Base-by-base conservation (phyloP, 129 eudicot genomes). In the Apium graveolens region DNA sequence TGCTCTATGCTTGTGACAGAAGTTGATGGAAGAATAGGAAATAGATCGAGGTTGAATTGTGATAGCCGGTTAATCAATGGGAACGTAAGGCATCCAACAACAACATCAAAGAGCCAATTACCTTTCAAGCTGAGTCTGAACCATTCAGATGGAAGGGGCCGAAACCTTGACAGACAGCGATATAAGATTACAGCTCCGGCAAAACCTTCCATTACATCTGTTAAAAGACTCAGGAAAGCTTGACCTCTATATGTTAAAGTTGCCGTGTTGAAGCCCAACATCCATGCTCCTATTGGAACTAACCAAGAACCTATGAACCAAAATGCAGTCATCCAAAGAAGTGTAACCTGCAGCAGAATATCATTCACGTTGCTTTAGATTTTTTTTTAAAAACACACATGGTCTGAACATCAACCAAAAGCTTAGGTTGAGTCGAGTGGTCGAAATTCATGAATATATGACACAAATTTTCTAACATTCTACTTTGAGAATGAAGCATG, bases 271-370 rank as follows among this genome's bases (percentile, higher is more conserved):
- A 86, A 86, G 53, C 93, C 90, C 18, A 79, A 70, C 63, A 86
- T 55, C 70, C 85, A 81, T 11, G 88, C 90, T 78, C 84, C 90
- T 41, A 79, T 82, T 26, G 93, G 93, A 70, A 89, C 84, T 74
- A 86, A 76, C 93, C 93, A 89, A 35, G 83, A 80, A 35, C 90
- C 93, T 75, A 89, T 87, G 41, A 89, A 86, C 93, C 93, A 89
- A 79, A 89, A 89, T 39, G 93, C 85, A 11, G 83, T 46, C 48
- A 89, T 76, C 90, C 90, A 89, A 17, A 89, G 87, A 21, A 86
- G 82, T 48, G 87, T 84, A 35, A 88, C 92, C 92, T 88, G 85
- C 51, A 60, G 49, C 78, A 77, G n/a, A 46, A 82, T 27, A 74
- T 73, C 68, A 60, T 24, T 41, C 39, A 31, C 18, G 17, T n/a